Conservation (phyloP, 495 filamentous ascomycete species). For the Melanomma pulvis-pyrius region DNA sequence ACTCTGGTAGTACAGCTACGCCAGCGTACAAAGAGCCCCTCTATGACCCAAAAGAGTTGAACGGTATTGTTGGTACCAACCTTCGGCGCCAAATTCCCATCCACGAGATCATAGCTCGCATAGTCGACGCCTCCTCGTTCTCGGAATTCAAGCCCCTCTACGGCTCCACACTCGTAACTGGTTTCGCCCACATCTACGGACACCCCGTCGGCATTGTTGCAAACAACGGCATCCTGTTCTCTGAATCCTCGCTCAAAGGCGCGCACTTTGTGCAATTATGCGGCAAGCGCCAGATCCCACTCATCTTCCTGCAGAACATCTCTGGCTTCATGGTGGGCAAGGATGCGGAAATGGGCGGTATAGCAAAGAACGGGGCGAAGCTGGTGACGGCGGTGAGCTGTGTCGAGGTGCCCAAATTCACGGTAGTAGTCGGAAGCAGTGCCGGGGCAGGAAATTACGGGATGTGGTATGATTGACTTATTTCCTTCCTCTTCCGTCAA, state of each 20-base stretch:
- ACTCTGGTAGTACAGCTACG: neutral
- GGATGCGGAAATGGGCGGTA: constrained; percentile 90
- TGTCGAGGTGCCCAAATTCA: constrained; percentile 95
- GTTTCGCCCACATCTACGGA: constrained; percentile 88
- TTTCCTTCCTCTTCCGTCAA: neutral
- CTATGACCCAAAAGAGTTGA: constrained; percentile 77
- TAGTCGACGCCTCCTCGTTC: constrained; percentile 89
- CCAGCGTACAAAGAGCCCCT: constrained; percentile 65
- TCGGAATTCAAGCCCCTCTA: constrained; percentile 95
- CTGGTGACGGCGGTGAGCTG: constrained; percentile 95
- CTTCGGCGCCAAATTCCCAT: constrained; percentile 79
- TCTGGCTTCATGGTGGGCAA: constrained; percentile 96
- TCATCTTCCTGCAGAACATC: constrained; percentile 96
- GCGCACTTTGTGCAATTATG: constrained; percentile 99
- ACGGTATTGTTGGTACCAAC: constrained; percentile 87
- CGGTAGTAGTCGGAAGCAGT: constrained; percentile 86
- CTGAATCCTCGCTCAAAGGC: constrained; percentile 84
- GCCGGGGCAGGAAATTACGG: constrained; percentile 79
- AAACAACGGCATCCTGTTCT: constrained; percentile 98
- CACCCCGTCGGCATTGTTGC: constrained; percentile 91
- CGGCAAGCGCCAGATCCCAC: constrained; percentile 81
- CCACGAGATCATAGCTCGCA: constrained; percentile 89
- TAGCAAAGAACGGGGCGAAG: constrained; percentile 98
- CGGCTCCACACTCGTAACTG: constrained; percentile 87
- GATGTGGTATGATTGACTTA: constrained; percentile 63